Evolutionary conservation across 2,329 filamentous ascomycete genomes (phyloP).

Genomic region (Monascus ruber): DNA sequence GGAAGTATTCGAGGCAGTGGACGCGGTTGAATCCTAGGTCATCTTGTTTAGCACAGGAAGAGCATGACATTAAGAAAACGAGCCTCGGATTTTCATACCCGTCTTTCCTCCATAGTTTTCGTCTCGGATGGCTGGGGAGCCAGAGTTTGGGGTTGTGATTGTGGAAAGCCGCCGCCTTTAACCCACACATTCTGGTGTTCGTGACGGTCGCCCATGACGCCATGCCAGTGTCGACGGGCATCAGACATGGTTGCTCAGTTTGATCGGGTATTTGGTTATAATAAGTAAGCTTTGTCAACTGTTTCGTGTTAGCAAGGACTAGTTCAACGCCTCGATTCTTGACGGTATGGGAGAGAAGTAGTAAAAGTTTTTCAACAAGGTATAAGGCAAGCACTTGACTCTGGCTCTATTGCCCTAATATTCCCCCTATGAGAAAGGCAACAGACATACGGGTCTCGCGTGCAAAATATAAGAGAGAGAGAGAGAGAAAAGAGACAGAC

Average conservation of each 20-base stretch:
- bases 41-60: background rate
- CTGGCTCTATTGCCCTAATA: too few relatives aligned
- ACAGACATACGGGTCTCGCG: too few relatives aligned
- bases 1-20: constrained; percentile 14
- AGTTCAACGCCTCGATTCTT: too few relatives aligned
- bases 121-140: constrained; percentile 8
- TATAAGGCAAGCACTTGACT: too few relatives aligned
- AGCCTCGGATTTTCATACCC: constrained; percentile 16
- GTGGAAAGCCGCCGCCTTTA: constrained; percentile 17
- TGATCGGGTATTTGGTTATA: too few relatives aligned
- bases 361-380: too few relatives aligned
- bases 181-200: constrained; percentile 28
- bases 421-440: too few relatives aligned
- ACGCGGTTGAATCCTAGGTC: constrained; percentile 16
- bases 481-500: too few relatives aligned
- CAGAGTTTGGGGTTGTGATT: background rate
- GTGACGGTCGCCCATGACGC: constrained; percentile 20
- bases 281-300: too few relatives aligned
- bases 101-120: constrained; percentile 10
- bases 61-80: background rate
- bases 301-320: too few relatives aligned
- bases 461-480: too few relatives aligned
- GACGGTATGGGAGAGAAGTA: too few relatives aligned
- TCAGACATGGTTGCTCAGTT: constrained; percentile 1
- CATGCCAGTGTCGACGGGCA: constrained; percentile 25